Conservation (phyloP, 495 filamentous ascomycete species). For the Rhizodiscina lignyota region DNA sequence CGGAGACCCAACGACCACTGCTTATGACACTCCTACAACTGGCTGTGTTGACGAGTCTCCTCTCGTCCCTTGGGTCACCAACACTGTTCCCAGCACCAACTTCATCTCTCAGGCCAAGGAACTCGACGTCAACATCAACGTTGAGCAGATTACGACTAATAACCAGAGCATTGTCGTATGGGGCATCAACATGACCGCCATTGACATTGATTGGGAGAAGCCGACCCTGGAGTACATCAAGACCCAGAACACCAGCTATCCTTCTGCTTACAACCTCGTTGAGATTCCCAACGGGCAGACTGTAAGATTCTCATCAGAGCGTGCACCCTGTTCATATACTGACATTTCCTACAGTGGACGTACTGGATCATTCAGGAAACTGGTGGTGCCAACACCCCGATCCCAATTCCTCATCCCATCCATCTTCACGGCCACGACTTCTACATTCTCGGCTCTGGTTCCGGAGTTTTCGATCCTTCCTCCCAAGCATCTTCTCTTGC, state of each 20-base stretch:
- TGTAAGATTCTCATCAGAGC: slow-evolving; percentile 4
- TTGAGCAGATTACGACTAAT: slow-evolving; percentile 13
- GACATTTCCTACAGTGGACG: slow-evolving; percentile 11
- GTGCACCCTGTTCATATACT: not conserved
- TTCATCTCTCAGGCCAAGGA: slow-evolving; percentile 14
- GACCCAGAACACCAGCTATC: slow-evolving; percentile 17
- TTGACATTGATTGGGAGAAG: slow-evolving; percentile 19
- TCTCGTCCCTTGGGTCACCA: slow-evolving; percentile 14
- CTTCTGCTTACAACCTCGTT: slow-evolving; percentile 15
- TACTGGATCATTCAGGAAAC: slow-evolving; percentile 22
- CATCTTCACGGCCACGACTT: slow-evolving; percentile 24
- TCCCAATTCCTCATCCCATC: slow-evolving; percentile 17
- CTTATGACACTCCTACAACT: not conserved
- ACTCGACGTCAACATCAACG: slow-evolving; percentile 13
- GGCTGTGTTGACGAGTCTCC: slow-evolving; percentile 9
- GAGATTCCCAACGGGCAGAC: slow-evolving; percentile 16
- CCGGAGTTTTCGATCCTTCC: slow-evolving; percentile 11
- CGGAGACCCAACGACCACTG: slow-evolving; percentile 1
- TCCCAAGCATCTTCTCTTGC: slow-evolving; percentile 6
- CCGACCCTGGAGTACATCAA: slow-evolving; percentile 22
- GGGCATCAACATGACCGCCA: slow-evolving; percentile 20
- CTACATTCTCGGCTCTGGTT: slow-evolving; percentile 13
- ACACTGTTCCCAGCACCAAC: slow-evolving; percentile 11
- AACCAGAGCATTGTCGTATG: slow-evolving; percentile 20
- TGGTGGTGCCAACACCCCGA: slow-evolving; percentile 1